Evolutionary conservation across 306 rosid species (phyloP).

Genomic region (Erythrophleum fordii): DNA sequence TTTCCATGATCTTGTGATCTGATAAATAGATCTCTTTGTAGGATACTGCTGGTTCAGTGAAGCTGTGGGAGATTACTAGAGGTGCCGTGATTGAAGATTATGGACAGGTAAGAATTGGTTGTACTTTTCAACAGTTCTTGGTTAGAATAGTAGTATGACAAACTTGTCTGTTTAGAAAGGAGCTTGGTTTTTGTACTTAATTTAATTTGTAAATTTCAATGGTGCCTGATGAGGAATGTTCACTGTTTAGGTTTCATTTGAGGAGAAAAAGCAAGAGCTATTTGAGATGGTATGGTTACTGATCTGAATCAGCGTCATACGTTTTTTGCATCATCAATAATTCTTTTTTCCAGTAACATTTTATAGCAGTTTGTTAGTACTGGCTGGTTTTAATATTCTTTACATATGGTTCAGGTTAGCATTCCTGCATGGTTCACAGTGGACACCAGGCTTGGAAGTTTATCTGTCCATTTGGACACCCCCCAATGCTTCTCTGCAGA

Average conservation of each 20-base stretch:
- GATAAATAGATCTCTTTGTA: conserved; percentile 41
- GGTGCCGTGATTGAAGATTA: conserved; percentile 86
- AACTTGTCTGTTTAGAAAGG: conserved; percentile 32
- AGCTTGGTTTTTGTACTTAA: neutral
- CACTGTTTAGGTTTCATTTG: conserved; percentile 77
- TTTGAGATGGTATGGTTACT: conserved; percentile 82
- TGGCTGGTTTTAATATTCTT: conserved; percentile 40
- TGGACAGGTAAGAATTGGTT: conserved; percentile 75
- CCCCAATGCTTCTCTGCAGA: conserved; percentile 98
- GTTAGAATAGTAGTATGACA: conserved; percentile 30
- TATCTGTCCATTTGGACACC: conserved; percentile 93
- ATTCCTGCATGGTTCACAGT: conserved; percentile 98
- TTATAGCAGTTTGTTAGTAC: conserved; percentile 31
- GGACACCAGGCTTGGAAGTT: conserved; percentile 95
- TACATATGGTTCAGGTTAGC: conserved; percentile 74
- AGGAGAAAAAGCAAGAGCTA: conserved; percentile 89
- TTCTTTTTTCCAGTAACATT: conserved; percentile 1
- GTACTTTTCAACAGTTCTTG: conserved; percentile 25
- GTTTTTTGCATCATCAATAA: neutral
- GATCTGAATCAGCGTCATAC: conserved; percentile 16
- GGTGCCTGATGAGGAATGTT: conserved; percentile 32
- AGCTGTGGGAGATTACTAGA: conserved; percentile 97
- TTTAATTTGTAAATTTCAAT: conserved; percentile 40
- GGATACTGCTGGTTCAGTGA: conserved; percentile 96
- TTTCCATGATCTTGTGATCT: conserved; percentile 32